Conservation (phyloP, 768 basidiomycete species). For the Royoungia palumana region DNA sequence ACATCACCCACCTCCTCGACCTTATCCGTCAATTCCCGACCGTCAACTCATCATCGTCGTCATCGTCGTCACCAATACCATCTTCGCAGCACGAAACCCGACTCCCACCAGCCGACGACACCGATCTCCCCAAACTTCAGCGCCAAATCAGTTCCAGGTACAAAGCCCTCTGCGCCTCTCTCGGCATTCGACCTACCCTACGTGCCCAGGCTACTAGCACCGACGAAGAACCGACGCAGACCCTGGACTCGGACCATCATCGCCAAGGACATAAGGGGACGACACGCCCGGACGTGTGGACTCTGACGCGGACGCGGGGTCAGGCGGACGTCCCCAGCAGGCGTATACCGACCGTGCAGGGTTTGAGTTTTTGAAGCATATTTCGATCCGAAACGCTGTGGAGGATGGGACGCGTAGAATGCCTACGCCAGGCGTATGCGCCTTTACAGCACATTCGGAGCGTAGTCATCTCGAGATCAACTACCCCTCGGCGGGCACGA, state of each 20-base stretch:
- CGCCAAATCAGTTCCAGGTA: slow-evolving; percentile 86
- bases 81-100: slow-evolving; percentile 23
- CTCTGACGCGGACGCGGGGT: too few relatives aligned
- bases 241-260: too few relatives aligned
- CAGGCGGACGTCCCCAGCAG: too few relatives aligned
- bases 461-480: too few relatives aligned
- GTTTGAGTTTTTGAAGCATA: slow-evolving; percentile 12
- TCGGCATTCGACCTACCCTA: slow-evolving; percentile 61
- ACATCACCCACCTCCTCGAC: slow-evolving; percentile 66
- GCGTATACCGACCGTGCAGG: slow-evolving; percentile 14
- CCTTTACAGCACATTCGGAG: too few relatives aligned
- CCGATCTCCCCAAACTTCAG: slow-evolving; percentile 76
- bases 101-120: slow-evolving; percentile 31
- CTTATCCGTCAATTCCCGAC: slow-evolving; percentile 75
- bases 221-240: slow-evolving; percentile 26
- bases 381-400: too few relatives aligned
- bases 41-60: slow-evolving; percentile 61
- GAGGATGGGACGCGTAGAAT: too few relatives aligned
- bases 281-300: too few relatives aligned
- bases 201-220: slow-evolving; percentile 22
- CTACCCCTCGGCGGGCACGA: too few relatives aligned
- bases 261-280: too few relatives aligned
- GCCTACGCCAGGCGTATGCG: slow-evolving; percentile 1
- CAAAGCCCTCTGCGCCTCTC: slow-evolving; percentile 75
- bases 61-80: too few relatives aligned